phyloP scores from a whole-genome alignment of 257 asterid genomes.

The Verbascum thapsus region DNA sequence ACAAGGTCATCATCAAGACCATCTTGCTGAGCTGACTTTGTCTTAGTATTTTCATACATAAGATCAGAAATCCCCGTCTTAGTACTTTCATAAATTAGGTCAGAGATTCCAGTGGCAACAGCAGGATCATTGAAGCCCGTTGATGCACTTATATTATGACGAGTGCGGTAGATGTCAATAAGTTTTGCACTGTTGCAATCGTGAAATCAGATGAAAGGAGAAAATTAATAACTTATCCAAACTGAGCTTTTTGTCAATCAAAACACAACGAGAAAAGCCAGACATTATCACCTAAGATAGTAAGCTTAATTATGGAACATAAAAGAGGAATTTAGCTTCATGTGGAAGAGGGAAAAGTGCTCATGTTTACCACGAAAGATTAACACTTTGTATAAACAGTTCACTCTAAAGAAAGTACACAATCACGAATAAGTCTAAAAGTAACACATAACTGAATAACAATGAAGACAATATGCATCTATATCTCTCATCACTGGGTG shows the following conservation, averaged over 20 bases:
- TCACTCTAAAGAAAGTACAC: not conserved
- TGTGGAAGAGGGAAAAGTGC: not conserved
- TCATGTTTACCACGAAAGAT: constrained; percentile 8
- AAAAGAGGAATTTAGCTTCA: constrained; percentile 14
- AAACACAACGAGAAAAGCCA: constrained; percentile 17
- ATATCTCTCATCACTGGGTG: not conserved
- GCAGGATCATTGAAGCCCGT: constrained; percentile 95
- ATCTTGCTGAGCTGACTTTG: constrained; percentile 67
- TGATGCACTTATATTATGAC: constrained; percentile 97
- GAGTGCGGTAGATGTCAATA: constrained; percentile 92
- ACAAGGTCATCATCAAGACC: constrained; percentile 95
- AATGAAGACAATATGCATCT: not conserved
- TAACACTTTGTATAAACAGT: constrained; percentile 12
- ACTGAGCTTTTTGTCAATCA: constrained; percentile 22
- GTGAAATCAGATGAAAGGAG: constrained; percentile 27
- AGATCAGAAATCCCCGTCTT: constrained; percentile 78
- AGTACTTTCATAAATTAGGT: constrained; percentile 88
- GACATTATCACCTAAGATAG: not conserved
- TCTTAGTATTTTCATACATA: constrained; percentile 69
- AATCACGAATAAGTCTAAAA: not conserved
- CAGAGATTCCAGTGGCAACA: constrained; percentile 96
- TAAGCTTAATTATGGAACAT: constrained; percentile 3
- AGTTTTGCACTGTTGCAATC: constrained; percentile 77
- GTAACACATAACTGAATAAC: not conserved
- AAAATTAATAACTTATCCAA: constrained; percentile 21